Evolutionary conservation across 148 eudicot species (phyloP), one percentile per base, ranked within the genome.

Genomic region (Vaccinium vitisidaea): DNA sequence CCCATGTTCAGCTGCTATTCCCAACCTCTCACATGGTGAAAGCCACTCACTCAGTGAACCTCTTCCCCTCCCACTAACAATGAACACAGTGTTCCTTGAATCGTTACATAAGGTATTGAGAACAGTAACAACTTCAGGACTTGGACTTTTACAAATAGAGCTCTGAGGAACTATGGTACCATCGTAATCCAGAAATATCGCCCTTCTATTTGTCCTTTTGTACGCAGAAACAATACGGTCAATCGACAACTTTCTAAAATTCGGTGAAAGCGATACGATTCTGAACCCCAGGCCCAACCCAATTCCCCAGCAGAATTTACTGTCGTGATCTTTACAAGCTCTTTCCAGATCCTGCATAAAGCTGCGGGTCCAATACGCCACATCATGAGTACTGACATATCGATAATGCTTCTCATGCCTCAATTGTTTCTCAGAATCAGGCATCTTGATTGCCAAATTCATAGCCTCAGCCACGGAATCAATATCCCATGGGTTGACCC

Each of bases 201-300:
- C 93, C 89, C 98, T 90, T 75, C 89, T 93, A 53, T 75, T 90
- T 9, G 96, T 87, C 90, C 92, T 95, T 84, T 82, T 93, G 77
- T 95, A 95, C 2, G 94, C 92, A 43, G 94, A 90, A 56, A 89
- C 96, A 53, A 92, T 91, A 79, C 85, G 91, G 67, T 95, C 98
- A 75, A 91, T 91, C 36, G 89, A 86, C 85, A 95, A 84, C 88
- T 93, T 95, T 79, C 95, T 91, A 87, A 95, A 94, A 87, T 89
- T 92, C 1, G 96, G 98, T 87, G 95, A 95, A n/a, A 95, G 96
- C 15, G 98, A 92, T 61, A 94, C 93, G 32, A 95, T 95, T 88
- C 98, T 87, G 83, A 95, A 95, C 84, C 96, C 86, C 30, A 95
- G 89, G 67, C 98, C 98, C 53, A 95, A 86, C 61, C 98, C 98